Percentiles rank a stretch among this genome's conserved stretches.
Evolutionary conservation across 345 rosid genomes (phyloP).

Genomic region (Conringia planisiliqua): DNA sequence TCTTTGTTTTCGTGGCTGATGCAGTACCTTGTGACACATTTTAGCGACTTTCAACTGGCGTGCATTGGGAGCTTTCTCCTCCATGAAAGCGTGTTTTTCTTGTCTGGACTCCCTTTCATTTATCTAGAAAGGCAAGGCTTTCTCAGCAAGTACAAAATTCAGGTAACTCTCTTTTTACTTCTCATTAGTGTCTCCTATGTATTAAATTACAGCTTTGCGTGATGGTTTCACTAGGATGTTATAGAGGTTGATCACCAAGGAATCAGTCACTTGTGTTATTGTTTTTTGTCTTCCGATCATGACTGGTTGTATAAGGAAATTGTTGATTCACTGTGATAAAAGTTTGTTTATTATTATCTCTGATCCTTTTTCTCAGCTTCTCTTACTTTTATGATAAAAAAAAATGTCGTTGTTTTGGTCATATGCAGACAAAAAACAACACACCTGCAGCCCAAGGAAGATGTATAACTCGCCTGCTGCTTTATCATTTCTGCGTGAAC

Average conservation of each 20-base stretch:
- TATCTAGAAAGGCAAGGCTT: constrained; percentile 85
- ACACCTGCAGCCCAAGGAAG: constrained; percentile 87
- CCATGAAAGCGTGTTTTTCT: constrained; percentile 93
- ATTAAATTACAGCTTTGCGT: background rate
- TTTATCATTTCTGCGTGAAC: constrained; percentile 86
- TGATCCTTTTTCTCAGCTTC: background rate
- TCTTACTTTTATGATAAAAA: constrained; percentile 3
- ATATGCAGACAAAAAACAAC: constrained; percentile 80
- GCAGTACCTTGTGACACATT: constrained; percentile 84
- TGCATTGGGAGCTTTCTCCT: constrained; percentile 93
- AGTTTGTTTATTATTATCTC: background rate
- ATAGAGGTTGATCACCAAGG: background rate
- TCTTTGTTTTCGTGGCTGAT: constrained; percentile 17
- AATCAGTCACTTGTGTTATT: background rate
- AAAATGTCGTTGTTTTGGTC: background rate
- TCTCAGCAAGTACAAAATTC: constrained; percentile 90
- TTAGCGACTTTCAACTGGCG: constrained; percentile 88
- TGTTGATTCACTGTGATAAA: background rate
- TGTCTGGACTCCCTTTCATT: constrained; percentile 93
- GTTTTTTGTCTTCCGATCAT: background rate
- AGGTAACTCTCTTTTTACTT: constrained; percentile 44
- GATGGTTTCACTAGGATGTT: background rate
- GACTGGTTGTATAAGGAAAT: background rate
- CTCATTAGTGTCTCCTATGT: background rate
- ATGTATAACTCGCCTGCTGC: constrained; percentile 74